These are phyloP conservation scores for Podospora conica DNA, from an alignment of 495 filamentous ascomycete species.

Conservation along the genomic window DNA sequence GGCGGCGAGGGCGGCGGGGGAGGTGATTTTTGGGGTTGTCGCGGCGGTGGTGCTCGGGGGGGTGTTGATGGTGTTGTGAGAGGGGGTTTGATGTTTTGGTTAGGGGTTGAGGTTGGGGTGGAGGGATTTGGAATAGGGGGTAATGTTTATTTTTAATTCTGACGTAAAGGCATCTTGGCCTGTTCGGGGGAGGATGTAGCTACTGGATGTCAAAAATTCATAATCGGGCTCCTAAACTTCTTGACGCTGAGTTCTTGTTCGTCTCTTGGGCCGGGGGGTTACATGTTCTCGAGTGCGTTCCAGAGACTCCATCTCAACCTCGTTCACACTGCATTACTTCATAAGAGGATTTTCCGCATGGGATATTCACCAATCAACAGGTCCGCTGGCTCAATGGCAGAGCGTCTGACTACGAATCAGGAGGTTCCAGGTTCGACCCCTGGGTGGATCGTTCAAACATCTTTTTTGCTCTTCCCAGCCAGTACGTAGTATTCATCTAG, in stretches of 20 bases:
- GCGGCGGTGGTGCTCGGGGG: neutral
- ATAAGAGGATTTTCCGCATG: neutral
- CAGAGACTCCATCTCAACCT: too few relatives aligned
- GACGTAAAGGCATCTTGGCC: neutral
- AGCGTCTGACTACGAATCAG: constrained; percentile 12
- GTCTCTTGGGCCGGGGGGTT: too few relatives aligned
- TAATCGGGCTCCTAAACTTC: neutral
- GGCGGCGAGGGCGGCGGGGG: neutral
- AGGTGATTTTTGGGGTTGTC: neutral
- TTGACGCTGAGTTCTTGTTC: too few relatives aligned
- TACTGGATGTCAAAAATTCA: neutral
- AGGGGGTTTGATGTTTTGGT: neutral
- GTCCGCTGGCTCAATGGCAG: constrained; percentile 12
- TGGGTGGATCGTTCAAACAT: constrained; percentile 2
- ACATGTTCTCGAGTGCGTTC: too few relatives aligned
- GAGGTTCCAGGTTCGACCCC: constrained; percentile 11
- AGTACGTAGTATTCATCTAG: too few relatives aligned
- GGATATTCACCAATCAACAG: neutral
- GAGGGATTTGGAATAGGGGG: neutral
- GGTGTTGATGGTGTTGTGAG: neutral
- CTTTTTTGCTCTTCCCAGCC: neutral
- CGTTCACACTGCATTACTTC: too few relatives aligned
- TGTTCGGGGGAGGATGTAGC: neutral
- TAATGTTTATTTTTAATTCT: neutral
- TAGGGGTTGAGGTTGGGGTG: neutral